Evolutionary conservation across 2,329 filamentous ascomycete genomes (phyloP).

Genomic region (Trichoderma gracile): DNA sequence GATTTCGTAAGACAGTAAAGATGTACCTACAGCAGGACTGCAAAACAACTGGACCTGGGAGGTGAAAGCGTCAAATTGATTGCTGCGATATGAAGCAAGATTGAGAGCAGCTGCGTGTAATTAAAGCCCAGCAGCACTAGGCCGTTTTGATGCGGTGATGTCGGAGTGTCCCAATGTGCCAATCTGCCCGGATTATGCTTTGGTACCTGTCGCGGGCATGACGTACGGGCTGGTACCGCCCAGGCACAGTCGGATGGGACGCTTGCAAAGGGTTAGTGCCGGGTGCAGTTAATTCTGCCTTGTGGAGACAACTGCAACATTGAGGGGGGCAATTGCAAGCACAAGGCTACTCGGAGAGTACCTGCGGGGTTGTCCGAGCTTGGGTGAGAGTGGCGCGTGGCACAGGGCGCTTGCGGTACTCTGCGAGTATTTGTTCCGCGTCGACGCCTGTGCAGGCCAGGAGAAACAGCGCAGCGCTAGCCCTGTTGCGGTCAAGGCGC

Average conservation of each 20-base stretch:
- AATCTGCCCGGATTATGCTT: constrained; percentile 15
- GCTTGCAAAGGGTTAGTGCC: not conserved
- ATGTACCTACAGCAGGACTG: not conserved
- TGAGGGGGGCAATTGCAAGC: not conserved
- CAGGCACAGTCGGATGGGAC: not conserved
- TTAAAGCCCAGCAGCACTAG: not conserved
- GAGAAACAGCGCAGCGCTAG: not conserved
- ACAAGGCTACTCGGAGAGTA: not conserved
- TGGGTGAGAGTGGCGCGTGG: too few relatives aligned
- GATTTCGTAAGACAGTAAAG: not conserved
- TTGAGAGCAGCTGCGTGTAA: constrained; percentile 11
- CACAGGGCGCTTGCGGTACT: not conserved
- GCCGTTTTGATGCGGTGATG: not conserved
- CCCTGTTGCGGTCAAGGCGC: constrained; percentile 9
- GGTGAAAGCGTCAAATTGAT: not conserved
- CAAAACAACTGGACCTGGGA: not conserved
- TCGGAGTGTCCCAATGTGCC: not conserved
- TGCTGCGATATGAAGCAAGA: not conserved
- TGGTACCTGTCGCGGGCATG: constrained; percentile 16
- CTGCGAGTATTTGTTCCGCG: not conserved
- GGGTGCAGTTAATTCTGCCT: not conserved
- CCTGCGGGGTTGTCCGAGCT: not conserved
- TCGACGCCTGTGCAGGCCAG: not conserved
- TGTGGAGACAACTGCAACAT: constrained; percentile 6
- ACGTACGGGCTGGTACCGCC: constrained; percentile 9